phyloP scores from a whole-genome alignment of 768 basidiomycete species.

The Pulveroboletus sp. region DNA sequence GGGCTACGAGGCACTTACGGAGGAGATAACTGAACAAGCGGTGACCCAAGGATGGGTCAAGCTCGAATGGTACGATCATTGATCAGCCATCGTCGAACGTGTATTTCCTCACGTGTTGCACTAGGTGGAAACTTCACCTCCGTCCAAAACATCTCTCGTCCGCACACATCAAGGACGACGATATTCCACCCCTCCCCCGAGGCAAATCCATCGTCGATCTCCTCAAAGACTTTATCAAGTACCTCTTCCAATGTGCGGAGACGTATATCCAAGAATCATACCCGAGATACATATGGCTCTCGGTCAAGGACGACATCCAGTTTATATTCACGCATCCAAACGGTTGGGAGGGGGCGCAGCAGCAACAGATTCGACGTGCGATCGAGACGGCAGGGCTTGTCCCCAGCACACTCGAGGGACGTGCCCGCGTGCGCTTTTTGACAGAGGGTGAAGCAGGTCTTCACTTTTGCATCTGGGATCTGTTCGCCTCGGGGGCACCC shows the following conservation, averaged over 20 bases:
- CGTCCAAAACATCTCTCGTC: slow-evolving; percentile 29
- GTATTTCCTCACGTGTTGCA: not conserved
- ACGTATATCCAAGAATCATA: slow-evolving; percentile 45
- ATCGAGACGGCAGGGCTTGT: slow-evolving; percentile 50
- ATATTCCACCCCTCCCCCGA: slow-evolving; percentile 38
- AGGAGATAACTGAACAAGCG: slow-evolving; percentile 33
- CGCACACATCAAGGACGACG: slow-evolving; percentile 23
- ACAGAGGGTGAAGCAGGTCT: slow-evolving; percentile 62
- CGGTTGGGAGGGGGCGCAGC: slow-evolving; percentile 60
- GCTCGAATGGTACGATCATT: slow-evolving; percentile 47
- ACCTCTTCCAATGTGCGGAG: slow-evolving; percentile 41
- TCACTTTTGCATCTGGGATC: slow-evolving; percentile 49
- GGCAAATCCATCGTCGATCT: slow-evolving; percentile 37
- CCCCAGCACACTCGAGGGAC: slow-evolving; percentile 34
- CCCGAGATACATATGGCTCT: slow-evolving; percentile 41
- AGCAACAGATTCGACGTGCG: slow-evolving; percentile 49
- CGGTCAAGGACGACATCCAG: slow-evolving; percentile 39
- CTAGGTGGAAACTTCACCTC: slow-evolving; percentile 38
- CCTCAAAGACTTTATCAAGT: slow-evolving; percentile 44
- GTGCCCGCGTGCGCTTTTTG: slow-evolving; percentile 45
- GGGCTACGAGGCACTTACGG: slow-evolving; percentile 40
- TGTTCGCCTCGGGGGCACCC: slow-evolving; percentile 9
- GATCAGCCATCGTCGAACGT: slow-evolving; percentile 9
- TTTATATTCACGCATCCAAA: slow-evolving; percentile 60
- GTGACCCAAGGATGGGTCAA: slow-evolving; percentile 41